A percentile compares a stretch with the other conserved stretches of the same genome.
These are phyloP conservation scores for Hericium coralloides DNA, from an alignment of 768 basidiomycete genomes.

Conservation along the genomic window DNA sequence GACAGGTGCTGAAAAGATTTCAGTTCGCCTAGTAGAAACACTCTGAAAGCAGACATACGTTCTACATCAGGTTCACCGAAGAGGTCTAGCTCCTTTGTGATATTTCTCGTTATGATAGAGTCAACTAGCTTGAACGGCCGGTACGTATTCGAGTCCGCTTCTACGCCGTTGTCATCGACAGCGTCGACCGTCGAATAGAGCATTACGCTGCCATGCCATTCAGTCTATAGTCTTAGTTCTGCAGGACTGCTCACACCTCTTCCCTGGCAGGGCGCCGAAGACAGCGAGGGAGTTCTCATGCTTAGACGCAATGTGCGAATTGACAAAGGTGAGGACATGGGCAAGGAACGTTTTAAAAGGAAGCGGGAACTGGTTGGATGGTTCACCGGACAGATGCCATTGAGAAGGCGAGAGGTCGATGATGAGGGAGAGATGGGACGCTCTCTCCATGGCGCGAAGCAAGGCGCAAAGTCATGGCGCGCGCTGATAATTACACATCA, in stretches of 20 bases:
- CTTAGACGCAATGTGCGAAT: constrained; percentile 83
- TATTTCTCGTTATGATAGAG: constrained; percentile 48
- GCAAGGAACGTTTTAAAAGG: constrained; percentile 68
- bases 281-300: constrained; percentile 92
- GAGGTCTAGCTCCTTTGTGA: constrained; percentile 53
- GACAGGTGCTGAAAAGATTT: constrained; percentile 36
- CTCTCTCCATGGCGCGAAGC: constrained; percentile 30
- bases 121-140: constrained; percentile 77
- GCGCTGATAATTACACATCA: no score
- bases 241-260: constrained; percentile 45
- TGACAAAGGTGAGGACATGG: constrained; percentile 83
- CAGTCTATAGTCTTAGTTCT: neutral
- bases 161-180: constrained; percentile 23
- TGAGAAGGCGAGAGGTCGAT: constrained; percentile 80
- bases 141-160: constrained; percentile 71
- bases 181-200: constrained; percentile 61
- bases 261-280: constrained; percentile 79
- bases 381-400: constrained; percentile 66
- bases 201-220: constrained; percentile 42
- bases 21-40: constrained; percentile 3
- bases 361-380: constrained; percentile 42
- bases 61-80: constrained; percentile 42
- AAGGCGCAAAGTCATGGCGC: no score
- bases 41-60: constrained; percentile 25
- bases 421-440: constrained; percentile 71